phyloP scores from a whole-genome alignment of 1,139 yeast genomes.

The Arxiozyma telluris region DNA sequence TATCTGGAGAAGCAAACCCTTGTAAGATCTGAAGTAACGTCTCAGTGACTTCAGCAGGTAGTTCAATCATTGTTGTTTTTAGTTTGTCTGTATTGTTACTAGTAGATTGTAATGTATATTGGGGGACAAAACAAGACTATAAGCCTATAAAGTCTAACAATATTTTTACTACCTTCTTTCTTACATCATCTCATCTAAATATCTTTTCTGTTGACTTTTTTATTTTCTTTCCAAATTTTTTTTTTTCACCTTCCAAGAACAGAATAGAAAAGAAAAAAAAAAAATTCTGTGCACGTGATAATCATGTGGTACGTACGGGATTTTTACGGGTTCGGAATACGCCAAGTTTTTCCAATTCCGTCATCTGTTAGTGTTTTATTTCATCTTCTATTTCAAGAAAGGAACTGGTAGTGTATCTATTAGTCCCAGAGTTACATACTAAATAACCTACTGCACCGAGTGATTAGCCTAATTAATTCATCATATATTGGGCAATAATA shows the following conservation, averaged over 20 bases:
- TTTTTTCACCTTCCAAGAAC: background rate
- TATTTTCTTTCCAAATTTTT: background rate
- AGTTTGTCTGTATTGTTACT: background rate
- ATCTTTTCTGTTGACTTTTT: background rate
- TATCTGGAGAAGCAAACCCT: slow-evolving; percentile 73
- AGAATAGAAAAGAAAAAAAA: too few relatives aligned
- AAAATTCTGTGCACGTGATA: background rate
- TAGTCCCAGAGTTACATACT: too few relatives aligned
- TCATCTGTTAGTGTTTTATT: too few relatives aligned
- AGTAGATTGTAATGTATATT: background rate
- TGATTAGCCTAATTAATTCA: too few relatives aligned
- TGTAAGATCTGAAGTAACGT: slow-evolving; percentile 51
- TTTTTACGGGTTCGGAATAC: too few relatives aligned
- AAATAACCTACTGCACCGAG: too few relatives aligned
- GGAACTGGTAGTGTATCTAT: too few relatives aligned
- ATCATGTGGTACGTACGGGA: background rate
- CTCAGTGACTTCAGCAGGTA: slow-evolving; percentile 54
- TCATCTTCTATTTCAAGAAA: too few relatives aligned
- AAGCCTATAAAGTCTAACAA: background rate
- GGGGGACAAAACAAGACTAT: background rate
- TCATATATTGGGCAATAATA: too few relatives aligned
- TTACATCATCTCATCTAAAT: background rate
- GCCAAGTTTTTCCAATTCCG: too few relatives aligned
- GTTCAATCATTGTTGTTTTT: slow-evolving; percentile 38
- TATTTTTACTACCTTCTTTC: too few relatives aligned